A percentile compares a stretch with the other conserved stretches of the same genome.
phyloP scores from a whole-genome alignment of 2,329 filamentous ascomycete genomes.

The Alternaria postmessia region DNA sequence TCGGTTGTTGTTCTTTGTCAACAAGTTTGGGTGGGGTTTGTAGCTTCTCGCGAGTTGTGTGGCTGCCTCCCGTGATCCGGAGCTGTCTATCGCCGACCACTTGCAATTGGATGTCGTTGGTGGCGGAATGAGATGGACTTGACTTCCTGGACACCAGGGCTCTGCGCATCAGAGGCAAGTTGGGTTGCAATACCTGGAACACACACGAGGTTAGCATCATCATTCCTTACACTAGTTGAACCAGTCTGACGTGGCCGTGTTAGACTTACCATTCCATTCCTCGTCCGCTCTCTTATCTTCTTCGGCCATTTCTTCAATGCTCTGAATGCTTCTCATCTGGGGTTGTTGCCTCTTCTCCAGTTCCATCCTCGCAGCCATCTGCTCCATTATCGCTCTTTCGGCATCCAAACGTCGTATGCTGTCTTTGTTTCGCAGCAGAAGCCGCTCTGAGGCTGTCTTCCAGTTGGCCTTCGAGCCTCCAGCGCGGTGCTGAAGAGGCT shows the following conservation, averaged over 20 bases:
- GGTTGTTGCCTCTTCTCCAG: background rate
- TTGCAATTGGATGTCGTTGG: background rate
- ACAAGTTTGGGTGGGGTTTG: background rate
- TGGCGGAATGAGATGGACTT: constrained; percentile 3
- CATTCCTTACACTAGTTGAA: background rate
- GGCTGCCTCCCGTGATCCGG: background rate
- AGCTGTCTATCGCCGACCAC: background rate
- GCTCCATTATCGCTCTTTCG: constrained; percentile 2
- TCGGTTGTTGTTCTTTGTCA: background rate
- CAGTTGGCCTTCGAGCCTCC: constrained; percentile 10
- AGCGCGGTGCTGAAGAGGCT: constrained; percentile 11
- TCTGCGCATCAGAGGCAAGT: constrained; percentile 9
- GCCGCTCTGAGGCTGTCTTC: constrained; percentile 10
- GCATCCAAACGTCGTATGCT: constrained; percentile 8
- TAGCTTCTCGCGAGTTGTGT: background rate
- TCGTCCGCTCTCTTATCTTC: constrained; percentile 12
- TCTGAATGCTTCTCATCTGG: constrained; percentile 14
- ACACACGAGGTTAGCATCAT: background rate
- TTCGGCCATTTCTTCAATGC: constrained; percentile 19
- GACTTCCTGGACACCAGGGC: constrained; percentile 9
- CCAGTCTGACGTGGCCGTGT: background rate
- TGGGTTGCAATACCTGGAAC: constrained; percentile 9
- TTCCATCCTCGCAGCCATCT: background rate
- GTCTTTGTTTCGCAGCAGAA: constrained; percentile 12
- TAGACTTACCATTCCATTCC: constrained; percentile 16